Evolutionary conservation across 2,329 filamentous ascomycete species (phyloP).

Genomic region (Tolypocladium cylindrosporum): DNA sequence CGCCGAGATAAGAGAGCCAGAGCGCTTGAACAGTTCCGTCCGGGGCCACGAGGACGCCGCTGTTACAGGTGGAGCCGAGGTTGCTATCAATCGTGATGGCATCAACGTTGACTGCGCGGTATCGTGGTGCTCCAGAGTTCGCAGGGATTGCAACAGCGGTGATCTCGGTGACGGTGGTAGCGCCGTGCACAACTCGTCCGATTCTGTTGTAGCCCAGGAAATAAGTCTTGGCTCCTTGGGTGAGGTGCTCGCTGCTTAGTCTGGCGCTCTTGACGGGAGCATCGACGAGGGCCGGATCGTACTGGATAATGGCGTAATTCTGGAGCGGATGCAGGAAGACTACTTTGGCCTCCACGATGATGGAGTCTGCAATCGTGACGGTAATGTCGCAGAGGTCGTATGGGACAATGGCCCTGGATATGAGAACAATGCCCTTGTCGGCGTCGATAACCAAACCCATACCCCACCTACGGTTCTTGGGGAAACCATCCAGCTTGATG

Average conservation of each 20-base stretch:
- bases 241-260: constrained; percentile 71
- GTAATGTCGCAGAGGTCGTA: constrained; percentile 96
- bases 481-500: constrained; percentile 95
- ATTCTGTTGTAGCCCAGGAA: constrained; percentile 99
- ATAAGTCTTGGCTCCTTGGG: constrained; percentile 86
- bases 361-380: constrained; percentile 91
- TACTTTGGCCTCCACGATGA: constrained; percentile 88
- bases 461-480: constrained; percentile 84
- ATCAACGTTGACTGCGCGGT: constrained; percentile 90
- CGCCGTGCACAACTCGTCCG: constrained; percentile 82
- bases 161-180: constrained; percentile 93
- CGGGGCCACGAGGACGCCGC: constrained; percentile 80
- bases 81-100: constrained; percentile 95
- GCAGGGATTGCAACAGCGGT: constrained; percentile 94
- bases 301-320: constrained; percentile 93
- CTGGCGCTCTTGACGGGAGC: constrained; percentile 86
- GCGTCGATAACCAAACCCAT: constrained; percentile 97
- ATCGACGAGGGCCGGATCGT: constrained; percentile 86
- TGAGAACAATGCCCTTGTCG: constrained; percentile 86
- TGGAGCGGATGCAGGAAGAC: constrained; percentile 94
- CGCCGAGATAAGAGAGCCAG: constrained; percentile 94
- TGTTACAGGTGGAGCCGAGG: constrained; percentile 83
- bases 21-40: constrained; percentile 90
- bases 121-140: constrained; percentile 82
- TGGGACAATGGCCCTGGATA: constrained; percentile 87